Evolutionary conservation across 768 basidiomycete species (phyloP), one percentile per base, ranked within the genome.

Genomic region (Mycena albidolilacea): DNA sequence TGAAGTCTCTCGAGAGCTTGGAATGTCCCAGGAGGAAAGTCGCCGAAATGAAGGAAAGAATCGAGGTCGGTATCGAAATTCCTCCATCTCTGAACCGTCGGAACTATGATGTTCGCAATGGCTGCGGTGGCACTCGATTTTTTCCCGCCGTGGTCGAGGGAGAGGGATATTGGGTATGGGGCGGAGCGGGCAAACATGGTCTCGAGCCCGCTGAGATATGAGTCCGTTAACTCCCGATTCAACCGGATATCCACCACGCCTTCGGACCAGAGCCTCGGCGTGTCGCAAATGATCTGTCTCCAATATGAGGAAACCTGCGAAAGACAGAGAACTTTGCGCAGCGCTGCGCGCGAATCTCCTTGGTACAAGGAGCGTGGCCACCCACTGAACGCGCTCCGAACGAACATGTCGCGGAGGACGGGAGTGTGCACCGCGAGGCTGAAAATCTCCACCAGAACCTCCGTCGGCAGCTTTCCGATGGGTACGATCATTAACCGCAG

Each of bases 181-280:
- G 63, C 21, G 63, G 63, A 71, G 21, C 63, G 68, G 37, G 55
- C 21, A 14, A 71, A 41, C 2, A 48, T 19, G 38, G 44, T 50
- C 39, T 71, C 43, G 44, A 71, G 57, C 2, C 58, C 57, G 21
- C 30, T 30, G 1, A 41, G 46, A n/a, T 52, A 60, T 10, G 14
- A 7, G 19, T 48, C 55, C 6, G 21, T 12, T 11, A 41, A 17
- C 5, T 10, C 43, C 35, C n/a, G 5, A 10, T 30, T 30, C 41
- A 63, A 23, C 0, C 8, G 14, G 17, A 71, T 15, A 17, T 4
- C 4, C 7, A 71, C n/a, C 44, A 60, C 37, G 4, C 70, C 35
- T 59, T 70, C 63, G 6, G 64, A 59, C 70, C 70, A 71, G n/a
- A 67, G 44, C n/a, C 38, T 21, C 12, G 70, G 70, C 2, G 65